Evolutionary conservation across 176 grass and related monocot species (phyloP).

Genomic region (Cenchrus purpureus): DNA sequence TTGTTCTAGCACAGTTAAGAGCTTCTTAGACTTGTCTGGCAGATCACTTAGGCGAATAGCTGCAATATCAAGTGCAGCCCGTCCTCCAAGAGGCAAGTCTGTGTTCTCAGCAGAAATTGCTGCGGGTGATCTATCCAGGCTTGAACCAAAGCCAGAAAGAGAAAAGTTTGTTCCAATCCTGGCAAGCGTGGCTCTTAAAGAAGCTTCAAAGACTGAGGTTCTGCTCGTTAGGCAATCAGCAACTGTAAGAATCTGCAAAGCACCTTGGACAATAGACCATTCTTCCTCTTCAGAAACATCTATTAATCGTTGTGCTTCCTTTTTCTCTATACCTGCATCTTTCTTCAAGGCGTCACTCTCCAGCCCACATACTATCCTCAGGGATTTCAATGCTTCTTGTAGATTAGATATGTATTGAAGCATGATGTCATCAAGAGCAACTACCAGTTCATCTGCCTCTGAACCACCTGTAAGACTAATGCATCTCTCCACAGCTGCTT

Average conservation of each 20-base stretch:
- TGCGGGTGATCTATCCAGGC: constrained; percentile 54
- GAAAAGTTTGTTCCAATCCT: constrained; percentile 91
- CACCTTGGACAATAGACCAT: constrained; percentile 98
- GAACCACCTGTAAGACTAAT: constrained; percentile 93
- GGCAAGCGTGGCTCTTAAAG: constrained; percentile 93
- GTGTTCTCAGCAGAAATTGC: constrained; percentile 48
- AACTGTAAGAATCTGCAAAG: constrained; percentile 96
- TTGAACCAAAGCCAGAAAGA: constrained; percentile 65
- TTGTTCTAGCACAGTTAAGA: constrained; percentile 85
- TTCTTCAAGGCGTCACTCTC: constrained; percentile 66
- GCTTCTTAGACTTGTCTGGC: constrained; percentile 93
- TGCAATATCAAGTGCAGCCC: constrained; percentile 75
- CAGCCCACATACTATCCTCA: constrained; percentile 81
- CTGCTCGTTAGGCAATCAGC: constrained; percentile 90
- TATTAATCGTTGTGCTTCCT: constrained; percentile 51
- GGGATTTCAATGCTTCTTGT: constrained; percentile 92
- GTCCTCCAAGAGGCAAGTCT: constrained; percentile 55
- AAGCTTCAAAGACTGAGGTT: constrained; percentile 97
- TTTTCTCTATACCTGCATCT: constrained; percentile 64
- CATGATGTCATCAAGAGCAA: constrained; percentile 90
- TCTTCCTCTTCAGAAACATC: constrained; percentile 98
- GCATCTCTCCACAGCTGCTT: constrained; percentile 97
- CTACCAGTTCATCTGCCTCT: constrained; percentile 88
- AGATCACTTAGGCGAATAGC: constrained; percentile 83
- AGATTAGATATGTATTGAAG: constrained; percentile 93